Conservation (phyloP, 768 basidiomycete genomes). For the Tulasnella sp. region DNA sequence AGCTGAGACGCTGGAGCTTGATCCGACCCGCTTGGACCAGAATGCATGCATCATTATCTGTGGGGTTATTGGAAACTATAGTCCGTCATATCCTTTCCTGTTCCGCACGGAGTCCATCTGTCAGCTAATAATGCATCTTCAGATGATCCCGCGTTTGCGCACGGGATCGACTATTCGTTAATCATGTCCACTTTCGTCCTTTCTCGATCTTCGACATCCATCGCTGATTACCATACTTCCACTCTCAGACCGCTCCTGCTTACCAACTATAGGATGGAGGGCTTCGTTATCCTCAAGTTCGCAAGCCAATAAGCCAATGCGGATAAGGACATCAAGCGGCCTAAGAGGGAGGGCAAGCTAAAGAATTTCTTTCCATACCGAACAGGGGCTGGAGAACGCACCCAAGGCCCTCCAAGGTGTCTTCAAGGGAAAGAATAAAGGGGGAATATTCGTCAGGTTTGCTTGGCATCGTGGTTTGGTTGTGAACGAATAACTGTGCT, state of each 20-base stretch:
- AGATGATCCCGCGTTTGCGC: constrained; percentile 42
- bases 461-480: too few species aligned
- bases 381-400: constrained; percentile 63
- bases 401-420: constrained; percentile 59
- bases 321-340: constrained; percentile 42
- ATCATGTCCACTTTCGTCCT: too few species aligned
- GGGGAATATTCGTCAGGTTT: constrained; percentile 45
- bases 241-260: constrained; percentile 43
- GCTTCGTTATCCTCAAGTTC: constrained; percentile 87
- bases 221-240: constrained; percentile 32
- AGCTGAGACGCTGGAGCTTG: constrained; percentile 72
- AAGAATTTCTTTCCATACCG: constrained; percentile 71
- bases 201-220: constrained; percentile 61
- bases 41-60: constrained; percentile 71
- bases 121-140: not conserved
- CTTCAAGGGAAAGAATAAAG: constrained; percentile 65
- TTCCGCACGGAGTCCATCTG: too few species aligned
- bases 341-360: constrained; percentile 53
- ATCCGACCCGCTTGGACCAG: constrained; percentile 60
- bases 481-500: too few species aligned
- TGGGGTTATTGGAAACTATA: constrained; percentile 81
- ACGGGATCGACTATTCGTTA: constrained; percentile 50
- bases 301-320: constrained; percentile 46
- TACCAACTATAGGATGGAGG: constrained; percentile 68
- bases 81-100: constrained; percentile 31